A percentile compares a stretch with the other conserved stretches of the same genome.
These are phyloP conservation scores for Sherardia arvensis DNA, from an alignment of 257 asterid species.

Conservation along the genomic window DNA sequence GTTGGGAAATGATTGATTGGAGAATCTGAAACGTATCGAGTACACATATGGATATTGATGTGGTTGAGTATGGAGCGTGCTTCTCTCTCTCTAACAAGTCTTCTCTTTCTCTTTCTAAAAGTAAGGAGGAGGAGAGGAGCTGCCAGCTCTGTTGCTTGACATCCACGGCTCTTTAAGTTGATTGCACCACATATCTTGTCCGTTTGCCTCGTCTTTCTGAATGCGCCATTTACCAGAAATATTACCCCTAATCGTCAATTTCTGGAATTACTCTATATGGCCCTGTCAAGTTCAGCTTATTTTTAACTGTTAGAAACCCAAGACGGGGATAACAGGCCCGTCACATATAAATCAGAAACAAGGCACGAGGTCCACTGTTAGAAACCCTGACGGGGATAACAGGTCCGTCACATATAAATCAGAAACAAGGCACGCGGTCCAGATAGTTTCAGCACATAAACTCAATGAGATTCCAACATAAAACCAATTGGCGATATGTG, in stretches of 20 bases:
- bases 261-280: background rate
- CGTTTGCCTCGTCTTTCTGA: background rate
- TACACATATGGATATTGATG: background rate
- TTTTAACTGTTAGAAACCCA: no score
- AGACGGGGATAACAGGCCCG: no score
- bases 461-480: no score
- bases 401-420: no score
- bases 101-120: background rate
- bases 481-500: no score
- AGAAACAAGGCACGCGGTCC: no score
- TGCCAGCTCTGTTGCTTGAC: constrained; percentile 34
- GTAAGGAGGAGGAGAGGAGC: background rate
- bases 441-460: no score
- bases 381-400: no score
- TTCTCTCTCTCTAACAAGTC: constrained; percentile 14
- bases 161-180: constrained; percentile 35
- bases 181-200: background rate
- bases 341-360: no score
- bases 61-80: constrained; percentile 31
- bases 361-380: no score
- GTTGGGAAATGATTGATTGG: constrained; percentile 22
- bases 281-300: no score
- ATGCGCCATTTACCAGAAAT: background rate
- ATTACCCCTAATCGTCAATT: background rate
- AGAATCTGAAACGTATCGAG: constrained; percentile 19